phyloP scores from a whole-genome alignment of 2,329 filamentous ascomycete species.

The Epichloe aotearoae region DNA sequence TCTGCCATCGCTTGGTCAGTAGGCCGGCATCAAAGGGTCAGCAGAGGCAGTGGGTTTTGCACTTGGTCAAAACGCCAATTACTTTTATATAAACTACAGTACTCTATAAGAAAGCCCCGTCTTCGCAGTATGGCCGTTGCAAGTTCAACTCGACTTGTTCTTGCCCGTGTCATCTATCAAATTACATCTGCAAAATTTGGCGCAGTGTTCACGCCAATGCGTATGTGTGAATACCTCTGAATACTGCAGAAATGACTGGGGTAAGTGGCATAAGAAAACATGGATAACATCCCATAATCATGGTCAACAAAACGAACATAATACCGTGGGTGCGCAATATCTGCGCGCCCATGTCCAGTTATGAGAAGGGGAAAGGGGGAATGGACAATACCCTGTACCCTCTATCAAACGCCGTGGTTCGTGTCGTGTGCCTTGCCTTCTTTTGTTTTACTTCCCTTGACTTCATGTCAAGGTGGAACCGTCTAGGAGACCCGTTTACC shows the following conservation, averaged over 20 bases:
- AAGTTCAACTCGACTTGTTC: not conserved
- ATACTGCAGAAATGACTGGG: not conserved
- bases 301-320: constrained; percentile 6
- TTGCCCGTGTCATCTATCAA: not conserved
- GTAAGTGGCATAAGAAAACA: not conserved
- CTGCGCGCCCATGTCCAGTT: constrained; percentile 10
- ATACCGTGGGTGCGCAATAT: constrained; percentile 4
- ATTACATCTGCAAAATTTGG: not conserved
- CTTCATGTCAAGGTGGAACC: not conserved
- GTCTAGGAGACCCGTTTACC: not conserved
- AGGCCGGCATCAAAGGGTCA: too few relatives aligned
- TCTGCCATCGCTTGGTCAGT: too few relatives aligned
- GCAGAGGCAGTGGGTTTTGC: not conserved
- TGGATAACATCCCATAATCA: not conserved
- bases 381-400: constrained; percentile 10
- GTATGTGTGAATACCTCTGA: not conserved
- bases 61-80: not conserved
- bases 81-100: constrained; percentile 4
- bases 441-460: not conserved
- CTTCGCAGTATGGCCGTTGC: not conserved
- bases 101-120: not conserved
- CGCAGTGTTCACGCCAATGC: not conserved
- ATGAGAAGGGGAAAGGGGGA: constrained; percentile 3
- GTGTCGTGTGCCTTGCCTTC: constrained; percentile 10
- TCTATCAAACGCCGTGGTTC: constrained; percentile 19